A percentile compares a stretch with the other conserved stretches of the same genome.
Evolutionary conservation across 768 basidiomycete genomes (phyloP).

Genomic region (Fistulinella prunicolor): DNA sequence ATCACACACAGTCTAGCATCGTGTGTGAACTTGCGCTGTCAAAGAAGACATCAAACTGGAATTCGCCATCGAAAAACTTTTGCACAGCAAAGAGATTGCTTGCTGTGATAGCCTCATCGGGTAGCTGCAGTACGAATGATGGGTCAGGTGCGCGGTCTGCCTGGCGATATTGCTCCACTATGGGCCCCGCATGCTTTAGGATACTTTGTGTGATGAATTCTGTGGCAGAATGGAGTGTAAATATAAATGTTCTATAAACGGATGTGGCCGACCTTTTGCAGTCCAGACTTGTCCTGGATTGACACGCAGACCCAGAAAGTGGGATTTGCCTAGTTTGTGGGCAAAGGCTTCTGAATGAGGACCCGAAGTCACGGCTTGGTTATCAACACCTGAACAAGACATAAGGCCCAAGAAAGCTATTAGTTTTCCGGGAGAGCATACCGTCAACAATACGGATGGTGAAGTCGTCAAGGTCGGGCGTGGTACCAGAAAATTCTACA

Average conservation of each 20-base stretch:
- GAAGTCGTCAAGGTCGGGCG: slow-evolving; percentile 82
- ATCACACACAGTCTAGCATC: slow-evolving; percentile 57
- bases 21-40: slow-evolving; percentile 71
- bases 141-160: slow-evolving; percentile 64
- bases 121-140: slow-evolving; percentile 71
- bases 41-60: slow-evolving; percentile 88
- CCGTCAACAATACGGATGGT: slow-evolving; percentile 76
- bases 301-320: slow-evolving; percentile 62
- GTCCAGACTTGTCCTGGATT: slow-evolving; percentile 72
- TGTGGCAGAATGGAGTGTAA: slow-evolving; percentile 26
- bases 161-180: slow-evolving; percentile 51
- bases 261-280: slow-evolving; percentile 60
- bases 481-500: slow-evolving; percentile 66
- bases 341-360: slow-evolving; percentile 55
- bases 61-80: slow-evolving; percentile 78
- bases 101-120: slow-evolving; percentile 66
- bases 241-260: background rate
- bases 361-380: slow-evolving; percentile 53
- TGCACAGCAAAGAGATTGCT: slow-evolving; percentile 88
- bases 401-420: slow-evolving; percentile 2
- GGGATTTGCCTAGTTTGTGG: slow-evolving; percentile 65
- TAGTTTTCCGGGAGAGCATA: slow-evolving; percentile 28
- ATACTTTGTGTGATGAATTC: slow-evolving; percentile 65
- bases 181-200: slow-evolving; percentile 51
- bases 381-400: slow-evolving; percentile 50